phyloP scores from a whole-genome alignment of 129 eudicot species.

The Smallanthus sonchifolius region DNA sequence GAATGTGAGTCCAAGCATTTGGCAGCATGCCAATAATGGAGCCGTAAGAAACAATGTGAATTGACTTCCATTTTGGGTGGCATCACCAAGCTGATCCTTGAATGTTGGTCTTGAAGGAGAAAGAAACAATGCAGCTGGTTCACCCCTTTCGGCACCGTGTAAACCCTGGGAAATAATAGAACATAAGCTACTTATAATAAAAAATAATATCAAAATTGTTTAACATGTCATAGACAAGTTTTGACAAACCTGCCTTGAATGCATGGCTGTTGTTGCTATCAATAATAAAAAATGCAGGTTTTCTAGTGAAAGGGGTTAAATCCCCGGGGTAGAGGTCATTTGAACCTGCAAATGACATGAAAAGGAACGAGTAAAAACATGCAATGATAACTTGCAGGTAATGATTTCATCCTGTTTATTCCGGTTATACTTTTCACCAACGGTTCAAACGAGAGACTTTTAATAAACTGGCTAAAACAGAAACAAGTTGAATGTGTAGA shows the following conservation, averaged over 20 bases:
- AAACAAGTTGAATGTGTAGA: not conserved
- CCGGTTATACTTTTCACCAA: not conserved
- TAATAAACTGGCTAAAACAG: not conserved
- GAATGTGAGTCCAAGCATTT: conserved; percentile 62
- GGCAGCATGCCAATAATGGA: conserved; percentile 86
- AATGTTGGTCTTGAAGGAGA: conserved; percentile 80
- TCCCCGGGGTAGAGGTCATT: conserved; percentile 78
- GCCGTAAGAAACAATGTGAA: conserved; percentile 86
- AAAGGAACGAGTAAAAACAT: not conserved
- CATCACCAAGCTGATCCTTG: conserved; percentile 48
- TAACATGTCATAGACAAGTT: conserved; percentile 25
- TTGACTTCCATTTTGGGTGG: conserved; percentile 64
- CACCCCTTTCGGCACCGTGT: conserved; percentile 96
- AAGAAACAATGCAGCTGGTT: conserved; percentile 73
- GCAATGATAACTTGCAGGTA: not conserved
- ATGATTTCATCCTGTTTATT: not conserved
- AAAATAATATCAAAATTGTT: not conserved
- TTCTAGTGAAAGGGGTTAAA: conserved; percentile 86
- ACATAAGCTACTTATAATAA: conserved; percentile 13
- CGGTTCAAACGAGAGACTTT: not conserved
- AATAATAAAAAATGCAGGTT: conserved; percentile 74
- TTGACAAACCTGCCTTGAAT: conserved; percentile 99
- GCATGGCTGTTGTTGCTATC: conserved; percentile 97
- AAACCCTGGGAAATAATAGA: conserved; percentile 53
- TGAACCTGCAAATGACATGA: conserved; percentile 58